phyloP scores from a whole-genome alignment of 768 basidiomycete species.

The Mycena leptocephala region DNA sequence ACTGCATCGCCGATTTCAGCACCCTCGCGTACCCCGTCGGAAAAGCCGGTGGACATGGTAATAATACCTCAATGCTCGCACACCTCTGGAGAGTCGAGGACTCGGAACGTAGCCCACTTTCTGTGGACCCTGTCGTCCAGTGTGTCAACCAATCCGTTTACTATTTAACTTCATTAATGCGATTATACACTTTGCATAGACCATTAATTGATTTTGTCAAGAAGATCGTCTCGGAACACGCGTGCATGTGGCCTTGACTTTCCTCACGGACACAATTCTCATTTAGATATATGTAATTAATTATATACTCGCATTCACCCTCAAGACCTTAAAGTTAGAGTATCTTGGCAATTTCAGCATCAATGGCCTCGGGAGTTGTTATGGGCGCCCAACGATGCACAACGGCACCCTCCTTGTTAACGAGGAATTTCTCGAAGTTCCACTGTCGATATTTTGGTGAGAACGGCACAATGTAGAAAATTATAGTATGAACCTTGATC shows the following conservation, averaged over 20 bases:
- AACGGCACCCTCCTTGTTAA: slow-evolving; percentile 85
- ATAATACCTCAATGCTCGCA: too few relatives aligned
- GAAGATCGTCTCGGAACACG: slow-evolving; percentile 55
- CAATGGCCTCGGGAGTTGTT: slow-evolving; percentile 78
- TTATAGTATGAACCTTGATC: slow-evolving; percentile 74
- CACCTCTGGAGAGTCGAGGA: background rate
- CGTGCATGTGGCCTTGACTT: slow-evolving; percentile 53
- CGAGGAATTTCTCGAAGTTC: slow-evolving; percentile 94
- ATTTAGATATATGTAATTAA: slow-evolving; percentile 1
- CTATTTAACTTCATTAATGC: background rate
- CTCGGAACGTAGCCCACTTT: background rate
- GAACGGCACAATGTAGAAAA: background rate
- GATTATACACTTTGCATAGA: slow-evolving; percentile 41
- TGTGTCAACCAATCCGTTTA: background rate
- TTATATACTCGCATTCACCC: slow-evolving; percentile 2
- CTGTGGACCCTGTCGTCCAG: slow-evolving; percentile 25
- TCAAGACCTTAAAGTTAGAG: slow-evolving; percentile 47
- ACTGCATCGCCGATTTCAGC: too few relatives aligned
- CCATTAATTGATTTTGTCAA: slow-evolving; percentile 50
- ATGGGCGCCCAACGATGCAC: slow-evolving; percentile 85
- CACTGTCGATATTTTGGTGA: slow-evolving; percentile 62
- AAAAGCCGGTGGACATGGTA: background rate
- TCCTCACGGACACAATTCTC: slow-evolving; percentile 5
- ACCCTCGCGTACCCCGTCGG: background rate
- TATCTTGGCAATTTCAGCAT: slow-evolving; percentile 75